These are phyloP conservation scores for Mycena belliarum DNA, from an alignment of 768 basidiomycete genomes.

Conservation along the genomic window DNA sequence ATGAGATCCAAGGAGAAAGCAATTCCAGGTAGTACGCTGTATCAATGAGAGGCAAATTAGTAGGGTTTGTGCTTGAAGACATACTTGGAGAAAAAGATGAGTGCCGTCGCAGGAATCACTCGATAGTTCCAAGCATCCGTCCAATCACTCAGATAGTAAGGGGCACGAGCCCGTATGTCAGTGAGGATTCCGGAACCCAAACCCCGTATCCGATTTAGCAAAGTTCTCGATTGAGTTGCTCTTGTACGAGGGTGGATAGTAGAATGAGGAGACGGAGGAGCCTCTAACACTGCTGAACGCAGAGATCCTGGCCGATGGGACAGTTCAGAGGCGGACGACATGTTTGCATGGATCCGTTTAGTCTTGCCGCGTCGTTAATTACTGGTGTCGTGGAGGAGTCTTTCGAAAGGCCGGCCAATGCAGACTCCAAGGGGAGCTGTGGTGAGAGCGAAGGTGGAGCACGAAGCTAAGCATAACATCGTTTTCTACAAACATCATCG, in stretches of 20 bases:
- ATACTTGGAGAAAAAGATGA: slow-evolving; percentile 86
- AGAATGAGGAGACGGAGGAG: neutral
- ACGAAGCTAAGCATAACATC: no score
- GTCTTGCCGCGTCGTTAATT: no score
- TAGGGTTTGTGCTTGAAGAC: slow-evolving; percentile 23
- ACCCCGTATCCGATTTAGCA: slow-evolving; percentile 24
- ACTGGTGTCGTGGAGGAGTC: no score
- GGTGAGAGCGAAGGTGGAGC: neutral
- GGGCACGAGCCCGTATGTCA: slow-evolving; percentile 71
- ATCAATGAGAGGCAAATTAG: neutral
- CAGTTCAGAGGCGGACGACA: slow-evolving; percentile 14
- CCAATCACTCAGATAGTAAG: slow-evolving; percentile 89
- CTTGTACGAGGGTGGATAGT: slow-evolving; percentile 15
- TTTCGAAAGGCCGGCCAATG: no score
- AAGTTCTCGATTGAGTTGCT: slow-evolving; percentile 3
- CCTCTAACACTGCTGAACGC: neutral
- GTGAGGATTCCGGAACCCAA: slow-evolving; percentile 63
- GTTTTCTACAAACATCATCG: no score
- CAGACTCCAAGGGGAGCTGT: no score
- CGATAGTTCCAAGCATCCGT: slow-evolving; percentile 90
- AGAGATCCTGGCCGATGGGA: slow-evolving; percentile 9
- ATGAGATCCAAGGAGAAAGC: slow-evolving; percentile 93
- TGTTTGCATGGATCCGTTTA: neutral
- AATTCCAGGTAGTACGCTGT: slow-evolving; percentile 82
- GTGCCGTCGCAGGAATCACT: slow-evolving; percentile 81